Conservation (phyloP, 2,329 filamentous ascomycete species). For the Microsporum ferrugineum region DNA sequence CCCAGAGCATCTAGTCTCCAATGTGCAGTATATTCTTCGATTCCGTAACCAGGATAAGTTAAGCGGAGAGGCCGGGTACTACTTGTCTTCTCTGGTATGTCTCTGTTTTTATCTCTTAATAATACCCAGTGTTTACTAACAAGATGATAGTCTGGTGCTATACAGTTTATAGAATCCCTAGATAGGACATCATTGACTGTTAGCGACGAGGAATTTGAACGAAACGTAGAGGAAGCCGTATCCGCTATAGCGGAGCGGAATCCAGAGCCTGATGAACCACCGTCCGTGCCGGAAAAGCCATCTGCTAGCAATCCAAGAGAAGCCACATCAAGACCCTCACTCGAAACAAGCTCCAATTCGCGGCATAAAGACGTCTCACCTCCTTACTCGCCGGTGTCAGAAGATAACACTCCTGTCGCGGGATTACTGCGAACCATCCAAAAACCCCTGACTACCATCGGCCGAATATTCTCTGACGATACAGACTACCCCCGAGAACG, state of each 20-base stretch:
- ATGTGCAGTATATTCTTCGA: constrained; percentile 93
- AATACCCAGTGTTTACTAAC: not conserved
- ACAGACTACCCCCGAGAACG: constrained; percentile 29
- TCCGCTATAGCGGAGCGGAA: constrained; percentile 92
- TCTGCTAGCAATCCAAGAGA: constrained; percentile 39
- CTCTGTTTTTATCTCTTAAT: not conserved
- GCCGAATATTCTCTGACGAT: constrained; percentile 82
- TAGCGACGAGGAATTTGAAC: constrained; percentile 87
- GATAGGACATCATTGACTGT: constrained; percentile 90
- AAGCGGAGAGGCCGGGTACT: constrained; percentile 94
- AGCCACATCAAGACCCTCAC: constrained; percentile 48
- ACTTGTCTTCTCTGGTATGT: constrained; percentile 73
- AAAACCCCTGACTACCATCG: constrained; percentile 78
- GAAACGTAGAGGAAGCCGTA: constrained; percentile 90
- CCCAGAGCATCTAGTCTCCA: constrained; percentile 89
- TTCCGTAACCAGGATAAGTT: constrained; percentile 97
- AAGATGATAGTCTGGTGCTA: constrained; percentile 49
- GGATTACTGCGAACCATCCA: constrained; percentile 85
- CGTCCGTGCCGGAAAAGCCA: constrained; percentile 37
- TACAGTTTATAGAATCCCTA: constrained; percentile 93
- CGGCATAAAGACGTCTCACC: constrained; percentile 24
- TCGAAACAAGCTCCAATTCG: constrained; percentile 47
- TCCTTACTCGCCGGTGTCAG: constrained; percentile 39
- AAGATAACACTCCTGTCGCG: constrained; percentile 70
- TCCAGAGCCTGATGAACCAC: constrained; percentile 42